Conservation (phyloP, 1,284 basidiomycete genomes). For the Cutaneotrichosporon spelunceum region DNA sequence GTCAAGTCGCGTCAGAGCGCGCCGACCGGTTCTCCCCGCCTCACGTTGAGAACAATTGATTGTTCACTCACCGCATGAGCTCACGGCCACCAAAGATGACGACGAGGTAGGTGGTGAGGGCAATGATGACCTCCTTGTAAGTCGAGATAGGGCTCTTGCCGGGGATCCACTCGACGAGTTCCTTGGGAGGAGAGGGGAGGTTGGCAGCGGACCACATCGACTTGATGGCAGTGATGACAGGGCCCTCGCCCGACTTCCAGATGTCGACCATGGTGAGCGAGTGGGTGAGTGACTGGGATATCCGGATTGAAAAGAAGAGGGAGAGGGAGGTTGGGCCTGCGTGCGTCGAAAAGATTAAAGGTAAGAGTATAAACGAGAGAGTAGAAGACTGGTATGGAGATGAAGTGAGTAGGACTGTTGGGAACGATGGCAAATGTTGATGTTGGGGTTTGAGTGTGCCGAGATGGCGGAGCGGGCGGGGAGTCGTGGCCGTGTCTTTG, state of each 20-base stretch:
- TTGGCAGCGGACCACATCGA: conserved; percentile 31
- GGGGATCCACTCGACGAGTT: conserved; percentile 44
- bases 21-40: background rate
- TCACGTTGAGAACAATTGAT: background rate
- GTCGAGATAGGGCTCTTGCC: conserved; percentile 72
- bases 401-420: background rate
- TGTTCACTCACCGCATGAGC: conserved; percentile 65
- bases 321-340: background rate
- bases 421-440: conserved; percentile 1
- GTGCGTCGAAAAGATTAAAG: background rate
- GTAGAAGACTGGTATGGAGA: background rate
- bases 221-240: conserved; percentile 40
- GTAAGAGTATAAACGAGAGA: background rate
- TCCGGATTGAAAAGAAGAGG: background rate
- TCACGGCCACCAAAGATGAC: conserved; percentile 82
- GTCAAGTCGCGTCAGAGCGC: background rate
- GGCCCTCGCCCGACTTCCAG: conserved; percentile 37
- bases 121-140: conserved; percentile 63
- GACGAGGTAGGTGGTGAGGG: conserved; percentile 76
- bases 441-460: background rate
- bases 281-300: background rate
- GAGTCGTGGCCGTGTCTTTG: conserved; percentile 7
- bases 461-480: conserved; percentile 1
- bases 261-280: conserved; percentile 1
- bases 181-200: conserved; percentile 36